phyloP scores from a whole-genome alignment of 352 stramenopile genomes.

The Pythium biforme region DNA sequence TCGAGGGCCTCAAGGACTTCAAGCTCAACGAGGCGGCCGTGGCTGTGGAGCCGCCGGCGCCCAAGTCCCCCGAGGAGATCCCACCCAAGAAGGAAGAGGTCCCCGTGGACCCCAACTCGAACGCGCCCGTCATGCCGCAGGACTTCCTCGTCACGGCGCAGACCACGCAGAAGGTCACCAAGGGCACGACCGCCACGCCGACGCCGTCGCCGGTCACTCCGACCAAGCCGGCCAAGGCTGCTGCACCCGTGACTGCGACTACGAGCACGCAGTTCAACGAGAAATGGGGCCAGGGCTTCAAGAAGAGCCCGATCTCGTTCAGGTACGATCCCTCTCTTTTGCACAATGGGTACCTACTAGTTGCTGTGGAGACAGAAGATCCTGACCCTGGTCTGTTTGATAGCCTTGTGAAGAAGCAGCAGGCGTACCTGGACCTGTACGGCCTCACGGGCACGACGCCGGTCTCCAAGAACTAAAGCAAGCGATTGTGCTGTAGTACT shows the following conservation, averaged over 20 bases:
- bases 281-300: constrained; percentile 78
- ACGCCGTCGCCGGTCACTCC: constrained; percentile 3
- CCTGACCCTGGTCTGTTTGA: background rate
- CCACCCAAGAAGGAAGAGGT: constrained; percentile 72
- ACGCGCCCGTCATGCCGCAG: constrained; percentile 48
- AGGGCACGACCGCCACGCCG: constrained; percentile 27
- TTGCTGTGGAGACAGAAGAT: background rate
- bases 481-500: background rate
- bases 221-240: constrained; percentile 30
- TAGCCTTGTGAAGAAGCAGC: constrained; percentile 83
- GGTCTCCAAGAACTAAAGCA: constrained; percentile 27
- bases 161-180: constrained; percentile 50
- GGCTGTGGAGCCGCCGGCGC: constrained; percentile 29
- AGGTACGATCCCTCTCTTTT: constrained; percentile 21
- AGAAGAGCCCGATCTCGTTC: constrained; percentile 79
- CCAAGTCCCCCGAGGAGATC: constrained; percentile 59
- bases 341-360: background rate
- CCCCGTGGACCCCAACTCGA: constrained; percentile 39
- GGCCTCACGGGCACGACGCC: constrained; percentile 81
- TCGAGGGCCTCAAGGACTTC: constrained; percentile 75
- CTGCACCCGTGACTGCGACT: constrained; percentile 9
- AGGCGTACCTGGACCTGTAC: constrained; percentile 81
- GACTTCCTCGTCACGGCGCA: constrained; percentile 72
- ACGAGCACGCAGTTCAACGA: constrained; percentile 43
- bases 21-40: constrained; percentile 54